These are phyloP conservation scores for Phlebiopsis gigantea DNA, from an alignment of 768 basidiomycete genomes.

Conservation along the genomic window DNA sequence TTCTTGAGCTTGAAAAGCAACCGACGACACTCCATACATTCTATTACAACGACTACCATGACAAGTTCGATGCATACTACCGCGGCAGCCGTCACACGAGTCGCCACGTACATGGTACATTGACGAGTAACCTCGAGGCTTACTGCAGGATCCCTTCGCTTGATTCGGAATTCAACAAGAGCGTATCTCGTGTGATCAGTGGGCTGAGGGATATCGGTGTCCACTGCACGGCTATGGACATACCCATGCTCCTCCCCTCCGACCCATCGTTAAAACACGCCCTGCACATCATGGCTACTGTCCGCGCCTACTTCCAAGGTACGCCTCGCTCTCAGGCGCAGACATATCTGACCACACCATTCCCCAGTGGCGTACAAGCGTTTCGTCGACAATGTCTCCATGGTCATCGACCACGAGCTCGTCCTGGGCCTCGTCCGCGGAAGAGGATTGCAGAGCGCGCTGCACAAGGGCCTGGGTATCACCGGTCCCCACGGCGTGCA, in stretches of 20 bases:
- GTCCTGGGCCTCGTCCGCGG: slow-evolving; percentile 46
- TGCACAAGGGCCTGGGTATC: slow-evolving; percentile 47
- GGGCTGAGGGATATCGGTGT: slow-evolving; percentile 29
- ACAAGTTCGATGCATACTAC: slow-evolving; percentile 26
- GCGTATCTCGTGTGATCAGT: slow-evolving; percentile 30
- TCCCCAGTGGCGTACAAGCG: slow-evolving; percentile 38
- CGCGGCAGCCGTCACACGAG: slow-evolving; percentile 13
- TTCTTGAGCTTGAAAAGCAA: slow-evolving; percentile 41
- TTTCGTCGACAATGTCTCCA: slow-evolving; percentile 37
- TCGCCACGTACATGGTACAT: slow-evolving; percentile 11
- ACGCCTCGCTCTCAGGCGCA: slow-evolving; percentile 2
- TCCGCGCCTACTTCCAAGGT: slow-evolving; percentile 76
- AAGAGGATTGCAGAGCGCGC: slow-evolving; percentile 36
- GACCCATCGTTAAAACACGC: slow-evolving; percentile 55
- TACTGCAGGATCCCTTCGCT: not conserved
- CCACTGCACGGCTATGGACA: slow-evolving; percentile 32
- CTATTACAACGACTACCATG: slow-evolving; percentile 40
- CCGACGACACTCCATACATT: slow-evolving; percentile 47
- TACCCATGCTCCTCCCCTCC: slow-evolving; percentile 43
- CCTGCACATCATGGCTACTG: slow-evolving; percentile 62
- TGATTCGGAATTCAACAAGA: slow-evolving; percentile 10
- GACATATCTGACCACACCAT: not conserved
- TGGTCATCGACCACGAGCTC: slow-evolving; percentile 44
- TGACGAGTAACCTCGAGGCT: slow-evolving; percentile 11
- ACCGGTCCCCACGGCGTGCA: slow-evolving; percentile 39